Conservation (phyloP, 2,329 filamentous ascomycete genomes). For the Fusarium sp. region DNA sequence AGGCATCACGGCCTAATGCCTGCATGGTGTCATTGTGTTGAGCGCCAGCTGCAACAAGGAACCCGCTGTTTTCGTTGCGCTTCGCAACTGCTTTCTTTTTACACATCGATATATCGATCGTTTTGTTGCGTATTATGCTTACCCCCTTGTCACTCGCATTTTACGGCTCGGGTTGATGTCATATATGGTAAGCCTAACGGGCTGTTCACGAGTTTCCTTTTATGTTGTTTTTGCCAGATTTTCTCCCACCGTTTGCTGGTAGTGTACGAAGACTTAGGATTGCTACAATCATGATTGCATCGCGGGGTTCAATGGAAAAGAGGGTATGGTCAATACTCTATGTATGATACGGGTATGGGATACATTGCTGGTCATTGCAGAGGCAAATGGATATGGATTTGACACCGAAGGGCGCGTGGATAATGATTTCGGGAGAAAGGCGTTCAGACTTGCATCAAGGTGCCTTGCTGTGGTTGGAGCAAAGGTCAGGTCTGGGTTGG, state of each 20-base stretch:
- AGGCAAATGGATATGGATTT: constrained; percentile 19
- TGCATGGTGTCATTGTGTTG: constrained; percentile 13
- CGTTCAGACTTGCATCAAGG: constrained; percentile 30
- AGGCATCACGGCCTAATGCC: constrained; percentile 15
- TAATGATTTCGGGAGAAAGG: constrained; percentile 41
- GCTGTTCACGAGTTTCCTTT: constrained; percentile 42
- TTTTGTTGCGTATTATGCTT: constrained; percentile 26
- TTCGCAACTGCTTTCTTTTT: constrained; percentile 12
- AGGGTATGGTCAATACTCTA: constrained; percentile 25
- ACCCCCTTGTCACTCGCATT: constrained; percentile 6
- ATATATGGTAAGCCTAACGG: constrained; percentile 29
- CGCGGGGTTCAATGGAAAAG: constrained; percentile 33
- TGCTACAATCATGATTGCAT: constrained; percentile 40
- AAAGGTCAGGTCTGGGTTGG: constrained; percentile 17
- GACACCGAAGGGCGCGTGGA: constrained; percentile 33
- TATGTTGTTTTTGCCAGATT: constrained; percentile 15
- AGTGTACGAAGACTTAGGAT: constrained; percentile 23
- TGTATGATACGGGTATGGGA: constrained; percentile 27
- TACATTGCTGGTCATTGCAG: constrained; percentile 26
- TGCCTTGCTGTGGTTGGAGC: constrained; percentile 31
- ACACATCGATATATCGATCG: constrained; percentile 1
- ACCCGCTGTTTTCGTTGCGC: background rate
- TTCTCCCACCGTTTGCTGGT: constrained; percentile 24
- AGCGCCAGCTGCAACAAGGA: background rate
- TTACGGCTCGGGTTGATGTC: constrained; percentile 22